A percentile compares a stretch with the other conserved stretches of the same genome.
phyloP scores from a whole-genome alignment of 768 basidiomycete genomes.

The Phaeotremella skinneri region DNA sequence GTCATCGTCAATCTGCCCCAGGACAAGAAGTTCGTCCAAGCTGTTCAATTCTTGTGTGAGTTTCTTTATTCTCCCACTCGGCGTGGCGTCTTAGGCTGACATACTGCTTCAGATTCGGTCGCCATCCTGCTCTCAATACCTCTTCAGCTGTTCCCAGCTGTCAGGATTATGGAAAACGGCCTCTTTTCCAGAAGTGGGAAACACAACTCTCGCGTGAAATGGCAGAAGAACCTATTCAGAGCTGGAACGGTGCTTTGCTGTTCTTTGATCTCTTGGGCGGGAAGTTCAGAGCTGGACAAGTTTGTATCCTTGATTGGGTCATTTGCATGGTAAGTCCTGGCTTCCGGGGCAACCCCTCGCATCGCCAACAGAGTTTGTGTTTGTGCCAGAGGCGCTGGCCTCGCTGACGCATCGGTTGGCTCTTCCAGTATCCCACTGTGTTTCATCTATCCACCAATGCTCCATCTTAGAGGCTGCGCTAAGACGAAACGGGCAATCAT shows the following conservation, averaged over 20 bases:
- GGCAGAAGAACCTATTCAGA: conserved; percentile 80
- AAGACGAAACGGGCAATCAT: conserved; percentile 65
- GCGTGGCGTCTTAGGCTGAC: conserved; percentile 56
- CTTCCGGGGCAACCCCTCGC: conserved; percentile 18
- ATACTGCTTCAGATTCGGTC: conserved; percentile 60
- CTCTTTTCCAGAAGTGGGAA: conserved; percentile 84
- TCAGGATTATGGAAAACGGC: conserved; percentile 95
- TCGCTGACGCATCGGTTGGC: neutral
- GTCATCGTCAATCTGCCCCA: conserved; percentile 90
- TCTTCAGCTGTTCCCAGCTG: conserved; percentile 94
- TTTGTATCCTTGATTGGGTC: conserved; percentile 91
- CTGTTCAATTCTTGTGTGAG: conserved; percentile 56
- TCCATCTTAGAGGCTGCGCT: conserved; percentile 73
- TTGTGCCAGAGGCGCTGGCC: conserved; percentile 9
- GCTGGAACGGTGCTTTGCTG: conserved; percentile 63
- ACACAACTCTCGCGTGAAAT: conserved; percentile 73
- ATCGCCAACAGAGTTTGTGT: neutral
- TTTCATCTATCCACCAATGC: conserved; percentile 88
- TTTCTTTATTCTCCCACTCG: conserved; percentile 4
- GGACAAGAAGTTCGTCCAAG: conserved; percentile 79
- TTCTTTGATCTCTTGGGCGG: conserved; percentile 67
- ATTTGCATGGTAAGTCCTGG: conserved; percentile 75
- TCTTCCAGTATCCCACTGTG: conserved; percentile 76
- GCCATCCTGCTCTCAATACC: conserved; percentile 83
- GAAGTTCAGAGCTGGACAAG: conserved; percentile 87